Conservation (phyloP, 1,139 yeast species). For the Zygoascus hellenicus region DNA sequence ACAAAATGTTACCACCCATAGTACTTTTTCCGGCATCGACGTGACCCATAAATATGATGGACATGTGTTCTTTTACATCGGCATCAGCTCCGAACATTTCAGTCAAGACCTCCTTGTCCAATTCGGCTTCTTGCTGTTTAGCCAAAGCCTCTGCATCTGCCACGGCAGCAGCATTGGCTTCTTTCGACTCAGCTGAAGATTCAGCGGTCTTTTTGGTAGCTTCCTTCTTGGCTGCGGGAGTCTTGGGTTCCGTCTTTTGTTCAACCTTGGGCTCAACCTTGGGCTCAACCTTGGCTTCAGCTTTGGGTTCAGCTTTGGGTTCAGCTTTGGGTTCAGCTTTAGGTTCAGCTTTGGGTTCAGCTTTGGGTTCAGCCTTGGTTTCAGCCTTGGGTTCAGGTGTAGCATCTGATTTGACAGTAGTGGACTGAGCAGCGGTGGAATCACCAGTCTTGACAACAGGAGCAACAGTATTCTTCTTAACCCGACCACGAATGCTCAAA, state of each 20-base stretch:
- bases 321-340: conserved; percentile 15
- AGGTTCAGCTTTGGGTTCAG: conserved; percentile 11
- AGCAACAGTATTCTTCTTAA: conserved; percentile 1
- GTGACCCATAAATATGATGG: conserved; percentile 98
- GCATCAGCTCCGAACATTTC: conserved; percentile 82
- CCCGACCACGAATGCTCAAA: conserved; percentile 11
- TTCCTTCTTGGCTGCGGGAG: conserved; percentile 12
- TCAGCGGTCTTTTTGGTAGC: conserved; percentile 18
- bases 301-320: conserved; percentile 26
- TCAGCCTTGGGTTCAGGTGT: conserved; percentile 18
- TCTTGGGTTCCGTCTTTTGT: conserved; percentile 16
- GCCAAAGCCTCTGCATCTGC: conserved; percentile 44
- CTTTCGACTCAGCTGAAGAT: conserved; percentile 23
- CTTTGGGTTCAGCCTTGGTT: conserved; percentile 15
- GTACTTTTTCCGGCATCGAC: conserved; percentile 99
- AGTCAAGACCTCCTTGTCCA: conserved; percentile 81
- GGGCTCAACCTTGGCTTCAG: conserved; percentile 25
- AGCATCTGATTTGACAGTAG: background rate
- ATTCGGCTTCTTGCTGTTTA: conserved; percentile 75
- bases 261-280: conserved; percentile 23
- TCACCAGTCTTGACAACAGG: background rate
- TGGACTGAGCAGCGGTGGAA: background rate
- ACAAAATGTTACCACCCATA: conserved; percentile 96
- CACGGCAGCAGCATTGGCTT: conserved; percentile 30
- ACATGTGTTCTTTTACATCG: conserved; percentile 74